Evolutionary conservation across 768 basidiomycete genomes (phyloP).

Genomic region (Lactarius hatsudake): DNA sequence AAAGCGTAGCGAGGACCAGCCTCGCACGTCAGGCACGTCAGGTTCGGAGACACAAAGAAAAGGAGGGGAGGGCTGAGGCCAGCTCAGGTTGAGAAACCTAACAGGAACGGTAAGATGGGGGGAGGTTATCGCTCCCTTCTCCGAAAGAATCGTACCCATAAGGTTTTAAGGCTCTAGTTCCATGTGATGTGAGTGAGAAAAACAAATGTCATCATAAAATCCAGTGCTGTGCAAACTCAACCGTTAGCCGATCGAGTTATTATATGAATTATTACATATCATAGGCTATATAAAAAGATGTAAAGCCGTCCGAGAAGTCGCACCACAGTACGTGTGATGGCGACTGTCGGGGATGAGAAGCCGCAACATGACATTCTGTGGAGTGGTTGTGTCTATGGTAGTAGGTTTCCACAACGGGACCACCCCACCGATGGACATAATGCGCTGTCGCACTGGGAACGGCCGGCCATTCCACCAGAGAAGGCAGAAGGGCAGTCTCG

Average conservation of each 20-base stretch:
- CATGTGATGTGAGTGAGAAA: neutral
- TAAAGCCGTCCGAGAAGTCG: neutral
- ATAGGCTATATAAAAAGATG: neutral
- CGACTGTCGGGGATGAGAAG: neutral
- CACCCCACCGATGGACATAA: neutral
- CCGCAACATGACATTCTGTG: neutral
- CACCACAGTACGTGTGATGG: neutral
- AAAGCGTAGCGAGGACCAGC: conserved; percentile 2
- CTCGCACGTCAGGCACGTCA: neutral
- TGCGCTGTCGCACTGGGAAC: neutral
- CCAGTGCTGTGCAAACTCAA: neutral
- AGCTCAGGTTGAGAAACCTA: conserved; percentile 18
- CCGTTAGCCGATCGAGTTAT: neutral
- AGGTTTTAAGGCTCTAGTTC: neutral
- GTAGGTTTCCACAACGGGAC: neutral
- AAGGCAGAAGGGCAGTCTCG: too few species aligned
- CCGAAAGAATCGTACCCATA: neutral
- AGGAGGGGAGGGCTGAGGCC: conserved; percentile 11
- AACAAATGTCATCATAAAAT: neutral
- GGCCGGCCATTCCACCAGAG: neutral
- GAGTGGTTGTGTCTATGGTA: neutral
- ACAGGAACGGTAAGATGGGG: neutral
- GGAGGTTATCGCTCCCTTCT: neutral
- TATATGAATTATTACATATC: neutral
- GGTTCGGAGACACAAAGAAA: neutral